Percentiles rank a stretch among this genome's conserved stretches.
Evolutionary conservation across 1,284 basidiomycete genomes (phyloP).

Genomic region (Stereum hirsutum): DNA sequence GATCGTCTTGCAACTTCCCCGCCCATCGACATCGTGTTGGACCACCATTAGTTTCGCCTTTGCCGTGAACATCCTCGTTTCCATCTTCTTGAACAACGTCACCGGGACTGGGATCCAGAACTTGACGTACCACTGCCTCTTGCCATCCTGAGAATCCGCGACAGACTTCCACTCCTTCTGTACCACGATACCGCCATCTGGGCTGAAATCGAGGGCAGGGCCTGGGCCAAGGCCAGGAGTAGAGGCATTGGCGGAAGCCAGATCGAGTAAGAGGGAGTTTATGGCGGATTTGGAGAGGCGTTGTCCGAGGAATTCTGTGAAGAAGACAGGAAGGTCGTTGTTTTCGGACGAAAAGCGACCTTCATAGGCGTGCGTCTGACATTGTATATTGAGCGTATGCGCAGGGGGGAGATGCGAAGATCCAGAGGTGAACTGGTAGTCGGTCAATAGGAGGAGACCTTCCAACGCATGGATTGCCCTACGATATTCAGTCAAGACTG

Average conservation of each 20-base stretch:
- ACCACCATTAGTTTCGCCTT: constrained; percentile 15
- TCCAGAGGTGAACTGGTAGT: constrained; percentile 1
- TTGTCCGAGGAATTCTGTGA: constrained; percentile 5
- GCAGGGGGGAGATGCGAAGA: neutral
- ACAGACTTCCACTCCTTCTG: constrained; percentile 7
- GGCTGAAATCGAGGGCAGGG: no score
- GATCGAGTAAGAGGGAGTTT: neutral
- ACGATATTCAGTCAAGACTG: neutral
- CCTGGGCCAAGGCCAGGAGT: constrained; percentile 3
- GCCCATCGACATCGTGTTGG: constrained; percentile 8
- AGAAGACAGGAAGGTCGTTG: constrained; percentile 10
- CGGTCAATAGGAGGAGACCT: constrained; percentile 11
- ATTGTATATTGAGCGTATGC: constrained; percentile 8
- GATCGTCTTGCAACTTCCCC: constrained; percentile 8
- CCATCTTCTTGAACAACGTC: constrained; percentile 21
- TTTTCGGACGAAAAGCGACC: constrained; percentile 12
- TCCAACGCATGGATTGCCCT: constrained; percentile 10
- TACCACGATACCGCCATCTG: constrained; percentile 10
- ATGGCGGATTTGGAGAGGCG: no score
- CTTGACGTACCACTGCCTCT: constrained; percentile 18
- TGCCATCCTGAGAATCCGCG: constrained; percentile 1
- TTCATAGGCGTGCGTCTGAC: constrained; percentile 12
- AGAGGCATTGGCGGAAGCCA: neutral
- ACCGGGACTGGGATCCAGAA: constrained; percentile 22
- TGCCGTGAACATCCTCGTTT: constrained; percentile 22